Evolutionary conservation across 148 eudicot genomes (phyloP), one percentile per base, ranked within the genome.

Genomic region (Vaccinium vitisidaea): DNA sequence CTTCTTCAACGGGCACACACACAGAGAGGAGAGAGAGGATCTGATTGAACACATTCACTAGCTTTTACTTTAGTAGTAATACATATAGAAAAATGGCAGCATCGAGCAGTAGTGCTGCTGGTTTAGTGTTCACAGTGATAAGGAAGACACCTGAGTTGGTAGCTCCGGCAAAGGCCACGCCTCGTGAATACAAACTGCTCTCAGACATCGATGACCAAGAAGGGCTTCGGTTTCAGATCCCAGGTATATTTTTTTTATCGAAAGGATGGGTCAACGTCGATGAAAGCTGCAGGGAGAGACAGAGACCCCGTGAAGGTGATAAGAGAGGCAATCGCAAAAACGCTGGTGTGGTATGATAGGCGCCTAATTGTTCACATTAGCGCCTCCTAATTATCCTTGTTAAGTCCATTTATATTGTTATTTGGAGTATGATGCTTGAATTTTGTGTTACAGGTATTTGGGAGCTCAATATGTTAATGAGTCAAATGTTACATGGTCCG

Each of bases 141-240:
- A 55, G 86, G 73, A 27, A 74, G 32, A 21, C 43, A 16, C 49
- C 65, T 14, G 86, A 85, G 83, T 77, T 85, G 23, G 49, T 85
- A 5, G 74, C 69, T 46, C 86, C 83, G 56, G 71, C 86, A 1
- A 80, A 73, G 83, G 43, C 71, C 13, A 86, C 87, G 14, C 87
- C 84, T 18, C 82, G 19, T 25, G 87, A 82, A 19, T 52, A 32
- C 55, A 86, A 86, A 67, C 82, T 53, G 18, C 80, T 86, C 8
- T 86, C 87, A 0, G 87, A 86, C 77, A 82, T 86, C 19, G 87
- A 86, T 2, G 84, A 86, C 87, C 84, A 82, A 53, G 84, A 86
- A 16, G 81, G 67, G 52, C 87, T 86, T 30, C 84, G 87, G 50
- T 86, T 86, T 83, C 87, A 86, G 19, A 82, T 86, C 19, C 87